Evolutionary conservation across 164 flowering plant genomes (phyloP), one percentile per base, ranked within the genome.

Genomic region (Protea cynaroides): DNA sequence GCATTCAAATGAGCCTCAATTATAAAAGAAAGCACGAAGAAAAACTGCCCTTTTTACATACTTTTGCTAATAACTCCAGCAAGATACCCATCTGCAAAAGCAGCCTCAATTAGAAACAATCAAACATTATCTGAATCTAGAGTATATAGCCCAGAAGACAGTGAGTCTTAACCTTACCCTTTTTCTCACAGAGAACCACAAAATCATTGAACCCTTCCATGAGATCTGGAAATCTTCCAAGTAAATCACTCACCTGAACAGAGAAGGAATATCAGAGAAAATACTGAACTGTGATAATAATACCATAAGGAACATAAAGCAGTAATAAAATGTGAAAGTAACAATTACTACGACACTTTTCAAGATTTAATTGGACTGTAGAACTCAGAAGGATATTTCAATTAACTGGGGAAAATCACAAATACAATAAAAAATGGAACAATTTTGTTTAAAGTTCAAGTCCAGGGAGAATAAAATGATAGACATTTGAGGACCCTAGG

Each of bases 181-280:
- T 80, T 78, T 76, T 90, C 71, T 90, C 95, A 74, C 87, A 81
- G 8, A 70, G 83, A 0, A 75, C 66, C 82, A 90, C 62, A 80
- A 88, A 88, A 25, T 85, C 90, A 70, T 78, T 74, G 69, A 90
- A 88, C 49, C 81, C 93, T 19, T 83, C 92, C 90, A 86, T 78
- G 55, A 90, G 87, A 71, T 88, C 96, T 19, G 89, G 85, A 79
- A 85, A 78, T 58, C 64, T 76, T 71, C 87, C 89, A 72, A 92
- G 85, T 50, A 92, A 70, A 75, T 85, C 92, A 58, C 76, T 72
- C 36, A 90, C 80, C 96, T 90, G 78, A 65, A 34, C 76, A 53
- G 57, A 51, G 49, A 9, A 59, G 65, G 24, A 61, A 61, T 36
- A 34, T 65, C 37, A 54, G 50, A 10, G 25, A 67, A 62, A 37